Base-by-base conservation (phyloP, 2,329 filamentous ascomycete species). In the Aspergillus sp. region DNA sequence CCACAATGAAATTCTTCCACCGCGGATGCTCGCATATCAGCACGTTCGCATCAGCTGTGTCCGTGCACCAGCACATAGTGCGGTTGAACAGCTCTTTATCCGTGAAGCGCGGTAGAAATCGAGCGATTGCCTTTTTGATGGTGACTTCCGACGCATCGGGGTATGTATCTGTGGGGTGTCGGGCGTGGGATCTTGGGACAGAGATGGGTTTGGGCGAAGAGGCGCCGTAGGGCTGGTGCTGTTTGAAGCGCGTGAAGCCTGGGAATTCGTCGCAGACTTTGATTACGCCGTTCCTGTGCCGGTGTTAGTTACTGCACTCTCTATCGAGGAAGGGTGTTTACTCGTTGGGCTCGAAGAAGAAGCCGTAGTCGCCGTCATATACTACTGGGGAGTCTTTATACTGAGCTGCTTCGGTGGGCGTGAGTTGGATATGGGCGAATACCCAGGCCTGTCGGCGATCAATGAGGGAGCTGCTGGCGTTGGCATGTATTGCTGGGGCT, bases 231-330 rank as follows among this genome's bases (percentile, higher is more conserved):
- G 52, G 52, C 6, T 48, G 21, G 19, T 54, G 52, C 2, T 21
- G 3, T 14, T 54, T 54, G 44, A 54, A 54, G 23, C 33, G 52
- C 2, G 78, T 79, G 62, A 83, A 85, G 2, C 82, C 82, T 0
- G 82, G 82, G 56, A 84, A 81, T 61, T 84, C 82, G 58, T 85
- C 82, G 45, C 72, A 74, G 45, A 74, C 68, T 56, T 74, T 75
- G 47, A 74, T 71, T 27, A 73, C 53, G 3, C 75, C 73, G 44
- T 48, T 19, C 21, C 52, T 54, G 21, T 12, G 19, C 11, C 1
- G 14, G 35, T 14, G 35, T 37, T n/a, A 15, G 24, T 15, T 14
- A 15, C 31, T 52, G 48, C 15, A 39, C 17, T 1, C 3, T 27
- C 3, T 40, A 15, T 4, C 7, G 33, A 17, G 39, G 27, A 6